Base-by-base conservation (phyloP, 768 basidiomycete genomes). In the Dacryopinax spathularia region DNA sequence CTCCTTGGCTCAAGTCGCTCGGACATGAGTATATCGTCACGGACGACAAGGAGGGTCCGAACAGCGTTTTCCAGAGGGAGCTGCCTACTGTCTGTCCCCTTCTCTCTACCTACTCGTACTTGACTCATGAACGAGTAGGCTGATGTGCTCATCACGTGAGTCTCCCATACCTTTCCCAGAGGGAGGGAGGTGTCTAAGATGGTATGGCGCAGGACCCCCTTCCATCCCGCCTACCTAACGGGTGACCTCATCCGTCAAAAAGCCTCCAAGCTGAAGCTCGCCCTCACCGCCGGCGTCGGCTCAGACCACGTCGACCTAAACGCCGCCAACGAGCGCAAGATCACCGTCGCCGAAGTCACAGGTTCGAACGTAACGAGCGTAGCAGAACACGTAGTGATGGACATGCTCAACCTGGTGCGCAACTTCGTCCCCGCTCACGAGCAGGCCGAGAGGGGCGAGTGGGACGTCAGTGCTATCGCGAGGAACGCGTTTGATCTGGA, bases 171-270 rank as follows among this genome's bases (percentile, higher is more conserved):
- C 60, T 9, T 60, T 37, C 36, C 36, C n/a, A n/a, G n/a, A n/a
- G n/a, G n/a, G 69, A 88, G 86, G 85, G 86, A 48, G 88, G 89
- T 72, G 81, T 89, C 35, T 37, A 18, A 4, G 64, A 73, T 89
- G 70, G n/a, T n/a, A n/a, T n/a, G n/a, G n/a, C n/a, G 25, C 48
- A 60, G 33, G 33, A 60, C 60, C 60, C 60, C 60, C 18, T 73
- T 73, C 69, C 73, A 73, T 59, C 73, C 73, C 4, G 73, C 68
- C 27, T 74, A 74, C 65, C 67, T 72, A 31, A 72, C 73, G 16
- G 69, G 66, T n/a, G 72, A 74, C 37, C 63, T 74, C 36, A 66
- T 74, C 43, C 65, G 10, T 6, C 25, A 69, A 33, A 74, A 73
- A 31, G 71, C 73, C 0, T 67, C 67, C 41, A 72, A 73, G 3